Conservation (phyloP, 2,329 filamentous ascomycete species). For the Colletotrichum australisinense region DNA sequence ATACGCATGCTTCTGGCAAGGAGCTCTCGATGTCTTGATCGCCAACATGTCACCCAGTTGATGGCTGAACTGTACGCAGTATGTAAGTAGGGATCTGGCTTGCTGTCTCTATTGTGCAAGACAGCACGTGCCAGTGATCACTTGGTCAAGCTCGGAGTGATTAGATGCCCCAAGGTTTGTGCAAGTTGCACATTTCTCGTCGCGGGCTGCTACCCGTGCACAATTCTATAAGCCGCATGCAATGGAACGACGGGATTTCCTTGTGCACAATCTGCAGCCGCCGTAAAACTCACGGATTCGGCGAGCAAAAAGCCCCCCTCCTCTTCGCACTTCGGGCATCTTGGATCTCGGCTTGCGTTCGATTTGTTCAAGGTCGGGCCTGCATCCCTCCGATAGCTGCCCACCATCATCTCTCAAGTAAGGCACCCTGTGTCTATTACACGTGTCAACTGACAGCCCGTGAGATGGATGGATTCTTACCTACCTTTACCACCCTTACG, state of each 20-base stretch:
- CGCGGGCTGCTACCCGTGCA: background rate
- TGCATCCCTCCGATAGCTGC: conserved; percentile 13
- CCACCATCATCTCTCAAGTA: background rate
- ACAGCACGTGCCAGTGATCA: background rate
- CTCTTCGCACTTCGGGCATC: conserved; percentile 15
- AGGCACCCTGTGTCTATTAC: conserved; percentile 19
- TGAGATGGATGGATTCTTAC: background rate
- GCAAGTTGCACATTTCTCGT: background rate
- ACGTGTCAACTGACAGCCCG: background rate
- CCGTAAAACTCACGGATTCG: conserved; percentile 14
- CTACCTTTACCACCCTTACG: background rate
- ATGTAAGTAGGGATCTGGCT: background rate
- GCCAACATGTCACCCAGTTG: no score
- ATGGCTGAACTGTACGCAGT: background rate
- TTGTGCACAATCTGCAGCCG: conserved; percentile 27
- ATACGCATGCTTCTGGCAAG: no score
- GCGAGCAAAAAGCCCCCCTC: background rate
- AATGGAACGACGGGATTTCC: background rate
- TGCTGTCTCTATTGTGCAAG: background rate
- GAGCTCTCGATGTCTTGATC: no score
- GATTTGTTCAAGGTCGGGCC: conserved; percentile 11
- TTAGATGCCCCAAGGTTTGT: background rate
- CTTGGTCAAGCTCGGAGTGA: background rate
- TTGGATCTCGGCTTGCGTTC: background rate
- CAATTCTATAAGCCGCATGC: conserved; percentile 23